A percentile compares a stretch with the other conserved stretches of the same genome.
Conservation (phyloP, 257 asterid genomes). For the Solanum ahanhuiri region DNA sequence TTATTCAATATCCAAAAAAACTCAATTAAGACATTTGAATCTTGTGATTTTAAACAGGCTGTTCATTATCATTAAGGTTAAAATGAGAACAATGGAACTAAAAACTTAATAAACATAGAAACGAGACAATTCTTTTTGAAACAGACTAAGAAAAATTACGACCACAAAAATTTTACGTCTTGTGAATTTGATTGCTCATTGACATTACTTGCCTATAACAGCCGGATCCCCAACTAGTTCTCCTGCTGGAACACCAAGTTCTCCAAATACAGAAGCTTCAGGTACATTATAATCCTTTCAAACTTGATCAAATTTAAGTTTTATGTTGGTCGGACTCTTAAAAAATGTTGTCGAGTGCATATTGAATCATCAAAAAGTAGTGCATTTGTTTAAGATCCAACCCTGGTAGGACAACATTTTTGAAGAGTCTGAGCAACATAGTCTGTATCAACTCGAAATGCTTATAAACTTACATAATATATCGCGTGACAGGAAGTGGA, state of each 20-base stretch:
- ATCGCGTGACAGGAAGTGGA: constrained; percentile 13
- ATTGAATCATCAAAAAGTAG: not conserved
- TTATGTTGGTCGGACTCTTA: not conserved
- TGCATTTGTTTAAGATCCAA: not conserved
- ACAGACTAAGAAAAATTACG: not conserved
- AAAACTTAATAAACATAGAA: not conserved
- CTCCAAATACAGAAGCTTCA: constrained; percentile 6
- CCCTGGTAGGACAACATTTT: not conserved
- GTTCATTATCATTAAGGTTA: not conserved
- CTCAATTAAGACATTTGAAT: no score
- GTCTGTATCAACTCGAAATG: not conserved
- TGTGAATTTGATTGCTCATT: not conserved
- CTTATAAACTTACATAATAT: not conserved
- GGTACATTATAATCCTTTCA: not conserved
- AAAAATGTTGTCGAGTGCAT: not conserved
- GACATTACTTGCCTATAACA: not conserved
- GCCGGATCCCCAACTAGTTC: constrained; percentile 20
- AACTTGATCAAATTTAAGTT: not conserved
- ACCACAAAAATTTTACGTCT: not conserved
- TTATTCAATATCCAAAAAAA: no score
- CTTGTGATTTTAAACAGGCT: not conserved
- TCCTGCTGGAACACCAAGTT: constrained; percentile 13
- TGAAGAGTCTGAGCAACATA: not conserved
- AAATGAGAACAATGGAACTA: not conserved
- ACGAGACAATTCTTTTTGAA: not conserved